A percentile compares a stretch with the other conserved stretches of the same genome.
phyloP scores from a whole-genome alignment of 257 asterid genomes.

The Nicotiana noctiflora region DNA sequence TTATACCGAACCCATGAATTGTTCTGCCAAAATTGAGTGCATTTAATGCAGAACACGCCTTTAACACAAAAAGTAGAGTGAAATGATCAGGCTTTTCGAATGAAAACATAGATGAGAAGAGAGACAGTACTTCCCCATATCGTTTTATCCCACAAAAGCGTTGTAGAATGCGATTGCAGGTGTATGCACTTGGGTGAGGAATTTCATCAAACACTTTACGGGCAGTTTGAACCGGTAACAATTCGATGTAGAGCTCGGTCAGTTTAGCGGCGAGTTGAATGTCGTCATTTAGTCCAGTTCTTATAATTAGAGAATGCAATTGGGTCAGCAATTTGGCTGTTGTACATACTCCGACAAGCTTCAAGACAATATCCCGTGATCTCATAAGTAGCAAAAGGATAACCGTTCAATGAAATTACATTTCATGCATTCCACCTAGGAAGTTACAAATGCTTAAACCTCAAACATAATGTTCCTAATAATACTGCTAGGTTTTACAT shows the following conservation, averaged over 20 bases:
- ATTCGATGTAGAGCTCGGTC: slow-evolving; percentile 13
- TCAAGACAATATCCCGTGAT: slow-evolving; percentile 23
- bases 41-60: slow-evolving; percentile 56
- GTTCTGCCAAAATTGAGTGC: slow-evolving; percentile 34
- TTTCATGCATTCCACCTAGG: too few species aligned
- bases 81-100: slow-evolving; percentile 35
- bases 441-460: too few species aligned
- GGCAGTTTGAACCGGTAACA: slow-evolving; percentile 11
- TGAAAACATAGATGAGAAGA: slow-evolving; percentile 33
- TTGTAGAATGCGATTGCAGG: slow-evolving; percentile 43
- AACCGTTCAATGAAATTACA: neutral
- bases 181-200: slow-evolving; percentile 25
- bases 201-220: slow-evolving; percentile 74
- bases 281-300: slow-evolving; percentile 27
- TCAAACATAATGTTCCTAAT: too few species aligned
- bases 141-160: slow-evolving; percentile 30
- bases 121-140: slow-evolving; percentile 30
- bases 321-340: slow-evolving; percentile 30
- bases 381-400: slow-evolving; percentile 15
- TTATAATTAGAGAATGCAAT: slow-evolving; percentile 37
- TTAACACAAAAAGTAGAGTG: slow-evolving; percentile 36
- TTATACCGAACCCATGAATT: slow-evolving; percentile 53
- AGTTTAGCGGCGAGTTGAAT: slow-evolving; percentile 28
- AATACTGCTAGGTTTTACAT: too few species aligned
- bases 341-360: slow-evolving; percentile 38